Conservation (phyloP, 768 basidiomycete species). For the Daedalea quercina region DNA sequence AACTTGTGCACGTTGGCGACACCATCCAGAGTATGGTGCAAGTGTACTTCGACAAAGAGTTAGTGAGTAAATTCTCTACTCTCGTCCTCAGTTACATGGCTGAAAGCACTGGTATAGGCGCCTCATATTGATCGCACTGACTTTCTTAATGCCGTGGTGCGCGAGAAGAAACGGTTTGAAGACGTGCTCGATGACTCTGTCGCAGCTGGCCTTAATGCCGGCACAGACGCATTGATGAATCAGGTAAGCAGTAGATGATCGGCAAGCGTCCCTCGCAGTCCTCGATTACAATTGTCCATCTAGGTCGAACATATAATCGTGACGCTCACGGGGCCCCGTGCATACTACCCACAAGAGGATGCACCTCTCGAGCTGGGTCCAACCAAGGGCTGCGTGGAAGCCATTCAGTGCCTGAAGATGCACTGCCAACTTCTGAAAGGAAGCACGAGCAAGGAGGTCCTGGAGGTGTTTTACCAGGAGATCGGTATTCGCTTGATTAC, state of each 20-base stretch:
- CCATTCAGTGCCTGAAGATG: slow-evolving; percentile 80
- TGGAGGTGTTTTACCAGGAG: slow-evolving; percentile 98
- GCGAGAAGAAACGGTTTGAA: slow-evolving; percentile 97
- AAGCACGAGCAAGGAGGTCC: slow-evolving; percentile 90
- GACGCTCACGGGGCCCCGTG: slow-evolving; percentile 73
- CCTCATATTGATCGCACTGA: slow-evolving; percentile 89
- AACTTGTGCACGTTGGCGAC: slow-evolving; percentile 94
- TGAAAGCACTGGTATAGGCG: slow-evolving; percentile 38
- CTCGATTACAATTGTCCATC: neutral
- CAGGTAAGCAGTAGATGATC: slow-evolving; percentile 45
- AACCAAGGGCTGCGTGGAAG: slow-evolving; percentile 83
- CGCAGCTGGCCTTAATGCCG: slow-evolving; percentile 88
- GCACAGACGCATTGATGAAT: slow-evolving; percentile 92
- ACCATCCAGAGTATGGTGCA: slow-evolving; percentile 97
- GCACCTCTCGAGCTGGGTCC: slow-evolving; percentile 75
- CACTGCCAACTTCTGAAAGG: slow-evolving; percentile 91
- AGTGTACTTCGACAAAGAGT: slow-evolving; percentile 96
- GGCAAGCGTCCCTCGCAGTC: neutral
- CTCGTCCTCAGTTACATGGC: neutral
- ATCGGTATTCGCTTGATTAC: slow-evolving; percentile 69
- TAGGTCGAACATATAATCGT: slow-evolving; percentile 92
- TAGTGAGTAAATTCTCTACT: slow-evolving; percentile 41
- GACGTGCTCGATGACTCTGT: slow-evolving; percentile 89
- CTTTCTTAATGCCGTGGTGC: slow-evolving; percentile 86
- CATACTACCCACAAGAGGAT: slow-evolving; percentile 87